phyloP scores from a whole-genome alignment of 2,329 filamentous ascomycete genomes.

The Hypoxylon rubiginosum region DNA sequence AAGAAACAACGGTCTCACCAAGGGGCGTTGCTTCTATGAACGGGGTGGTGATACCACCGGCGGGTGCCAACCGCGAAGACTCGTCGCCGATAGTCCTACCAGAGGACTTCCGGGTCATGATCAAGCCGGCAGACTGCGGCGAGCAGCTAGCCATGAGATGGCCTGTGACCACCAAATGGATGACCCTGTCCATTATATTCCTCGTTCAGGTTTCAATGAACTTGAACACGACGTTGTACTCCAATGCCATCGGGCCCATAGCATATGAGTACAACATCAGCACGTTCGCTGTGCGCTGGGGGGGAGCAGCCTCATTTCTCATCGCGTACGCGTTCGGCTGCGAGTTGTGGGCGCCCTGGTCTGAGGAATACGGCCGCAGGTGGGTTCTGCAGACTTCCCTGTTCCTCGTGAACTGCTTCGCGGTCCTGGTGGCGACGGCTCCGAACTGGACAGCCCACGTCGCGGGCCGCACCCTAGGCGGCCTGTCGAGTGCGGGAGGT shows the following conservation, averaged over 20 bases:
- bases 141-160: constrained; percentile 73
- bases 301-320: constrained; percentile 78
- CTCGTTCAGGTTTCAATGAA: constrained; percentile 81
- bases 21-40: not conserved
- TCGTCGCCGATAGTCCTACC: not conserved
- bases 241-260: constrained; percentile 74
- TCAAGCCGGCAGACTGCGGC: constrained; percentile 72
- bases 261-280: constrained; percentile 75
- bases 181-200: constrained; percentile 75
- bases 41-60: too few species aligned
- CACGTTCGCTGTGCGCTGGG: constrained; percentile 74
- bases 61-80: not conserved
- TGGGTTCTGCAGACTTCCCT: constrained; percentile 78
- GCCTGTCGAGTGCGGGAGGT: constrained; percentile 76
- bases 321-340: constrained; percentile 86
- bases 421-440: constrained; percentile 76
- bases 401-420: constrained; percentile 81
- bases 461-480: constrained; percentile 76
- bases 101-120: constrained; percentile 44
- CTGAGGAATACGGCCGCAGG: constrained; percentile 83
- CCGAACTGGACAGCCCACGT: constrained; percentile 78
- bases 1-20: not conserved
- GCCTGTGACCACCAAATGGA: constrained; percentile 74
- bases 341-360: constrained; percentile 88
- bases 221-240: constrained; percentile 80